These are phyloP conservation scores for Zygosaccharomyces kombuchaensis DNA, from an alignment of 805 yeast genomes.

Conservation along the genomic window DNA sequence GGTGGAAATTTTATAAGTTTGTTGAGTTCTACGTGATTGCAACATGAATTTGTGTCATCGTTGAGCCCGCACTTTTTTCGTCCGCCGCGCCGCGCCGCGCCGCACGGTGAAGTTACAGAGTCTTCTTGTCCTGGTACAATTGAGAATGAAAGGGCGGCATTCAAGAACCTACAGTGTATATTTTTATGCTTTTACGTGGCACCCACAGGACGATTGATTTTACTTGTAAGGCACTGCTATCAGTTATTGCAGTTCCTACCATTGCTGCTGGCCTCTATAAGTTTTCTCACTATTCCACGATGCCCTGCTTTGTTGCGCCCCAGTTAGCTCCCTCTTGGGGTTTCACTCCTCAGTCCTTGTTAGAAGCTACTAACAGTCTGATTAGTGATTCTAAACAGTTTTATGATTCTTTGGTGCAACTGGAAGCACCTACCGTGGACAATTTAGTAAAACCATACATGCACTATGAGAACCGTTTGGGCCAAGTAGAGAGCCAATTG, in stretches of 20 bases:
- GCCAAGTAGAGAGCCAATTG: conserved; percentile 46
- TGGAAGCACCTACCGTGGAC: conserved; percentile 50
- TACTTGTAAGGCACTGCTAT: conserved; percentile 1
- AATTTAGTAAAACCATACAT: conserved; percentile 52
- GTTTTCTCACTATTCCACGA: background rate
- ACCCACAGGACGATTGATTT: background rate
- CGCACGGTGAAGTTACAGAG: background rate
- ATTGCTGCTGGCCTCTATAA: conserved; percentile 1
- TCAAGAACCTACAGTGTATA: background rate
- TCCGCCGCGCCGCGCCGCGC: background rate
- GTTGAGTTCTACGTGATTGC: too few relatives aligned
- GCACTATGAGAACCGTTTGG: conserved; percentile 46
- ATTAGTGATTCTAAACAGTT: conserved; percentile 42
- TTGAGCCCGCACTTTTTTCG: background rate
- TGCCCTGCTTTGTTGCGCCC: conserved; percentile 16
- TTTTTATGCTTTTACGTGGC: background rate
- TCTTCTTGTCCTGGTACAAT: background rate
- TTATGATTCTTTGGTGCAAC: conserved; percentile 51
- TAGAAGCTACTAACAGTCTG: conserved; percentile 40
- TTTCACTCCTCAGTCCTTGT: conserved; percentile 49
- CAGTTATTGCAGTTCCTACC: conserved; percentile 11
- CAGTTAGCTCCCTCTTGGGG: conserved; percentile 53
- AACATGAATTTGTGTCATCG: background rate
- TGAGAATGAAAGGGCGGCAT: background rate
- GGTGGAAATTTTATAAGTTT: too few relatives aligned